Evolutionary conservation across 345 rosid species (phyloP).

Genomic region (Moricandia arvensis): DNA sequence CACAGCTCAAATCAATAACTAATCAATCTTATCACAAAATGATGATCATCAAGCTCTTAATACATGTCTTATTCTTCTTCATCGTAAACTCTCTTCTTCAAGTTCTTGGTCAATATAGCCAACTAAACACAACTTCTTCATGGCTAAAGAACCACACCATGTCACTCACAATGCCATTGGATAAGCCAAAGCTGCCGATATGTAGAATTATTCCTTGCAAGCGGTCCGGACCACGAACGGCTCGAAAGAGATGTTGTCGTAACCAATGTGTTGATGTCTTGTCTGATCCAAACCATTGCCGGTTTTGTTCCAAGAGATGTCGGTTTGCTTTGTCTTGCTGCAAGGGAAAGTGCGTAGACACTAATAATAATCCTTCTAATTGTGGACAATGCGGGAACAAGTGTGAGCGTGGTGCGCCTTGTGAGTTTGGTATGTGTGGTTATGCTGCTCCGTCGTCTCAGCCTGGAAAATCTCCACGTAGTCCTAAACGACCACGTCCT

Average conservation of each 20-base stretch:
- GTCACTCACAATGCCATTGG: constrained; percentile 1
- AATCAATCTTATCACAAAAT: neutral
- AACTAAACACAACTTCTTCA: constrained; percentile 27
- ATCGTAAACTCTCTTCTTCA: constrained; percentile 12
- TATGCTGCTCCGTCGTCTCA: constrained; percentile 32
- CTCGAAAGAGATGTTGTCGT: constrained; percentile 38
- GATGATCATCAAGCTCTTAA: constrained; percentile 17
- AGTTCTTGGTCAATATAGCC: constrained; percentile 10
- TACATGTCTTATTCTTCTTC: constrained; percentile 9
- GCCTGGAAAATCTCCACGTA: constrained; percentile 20
- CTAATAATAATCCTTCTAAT: constrained; percentile 27
- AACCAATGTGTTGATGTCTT: constrained; percentile 34
- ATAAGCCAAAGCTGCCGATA: constrained; percentile 16
- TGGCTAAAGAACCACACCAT: constrained; percentile 27
- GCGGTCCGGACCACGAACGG: constrained; percentile 27
- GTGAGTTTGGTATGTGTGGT: constrained; percentile 42
- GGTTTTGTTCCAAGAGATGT: constrained; percentile 29
- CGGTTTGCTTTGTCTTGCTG: constrained; percentile 30
- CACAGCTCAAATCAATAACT: neutral
- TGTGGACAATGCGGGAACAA: constrained; percentile 35
- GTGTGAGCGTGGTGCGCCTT: constrained; percentile 31
- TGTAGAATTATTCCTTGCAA: constrained; percentile 24
- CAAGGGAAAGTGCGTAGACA: constrained; percentile 24
- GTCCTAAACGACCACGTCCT: constrained; percentile 8
- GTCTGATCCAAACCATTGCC: constrained; percentile 36